Base-by-base conservation (phyloP, 805 yeast species). In the Blastobotrys robertii region DNA sequence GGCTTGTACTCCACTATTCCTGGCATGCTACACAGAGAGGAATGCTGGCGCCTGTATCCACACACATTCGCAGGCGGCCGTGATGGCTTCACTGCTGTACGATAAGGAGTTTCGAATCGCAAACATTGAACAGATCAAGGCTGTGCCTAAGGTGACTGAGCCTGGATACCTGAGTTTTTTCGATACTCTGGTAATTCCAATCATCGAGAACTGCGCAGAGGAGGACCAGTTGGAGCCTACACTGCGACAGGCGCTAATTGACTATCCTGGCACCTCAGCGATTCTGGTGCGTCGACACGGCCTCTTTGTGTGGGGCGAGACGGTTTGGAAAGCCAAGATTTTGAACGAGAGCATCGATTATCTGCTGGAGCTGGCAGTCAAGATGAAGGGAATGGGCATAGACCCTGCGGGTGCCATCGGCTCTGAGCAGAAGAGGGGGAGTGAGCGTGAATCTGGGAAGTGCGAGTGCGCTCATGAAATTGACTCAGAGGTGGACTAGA, bases 261-360 rank as follows among this genome's bases (percentile, higher is more conserved):
- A 71, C 11, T 81, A 85, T 54, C 96, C 97, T 1, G 70, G 75
- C 0, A 66, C 94, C 3, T 76, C 87, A 2, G 97, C 97, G 0
- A 86, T 90, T 1, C 67, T 90, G 42, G 97, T 90, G 5, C 75
- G 95, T 62, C 72, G 96, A 56, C 97, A 90, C 57, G 97, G 97
- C 1, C 80, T 90, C 37, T 90, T 81, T 58, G 95, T 87, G n/a
- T 90, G 97, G 97, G 97, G 97, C 16, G 85, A 81, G 53, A 77
- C 73, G 19, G 84, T 85, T 9, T 83, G 94, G 84, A 86, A 88
- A 63, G 96, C 97, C 39, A 90, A 90, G 63, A 74, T 90, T 10
- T 82, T 83, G 60, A 87, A 87, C 58, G 97, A 90, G 63, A 94
- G 96, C 12, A 77, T 90, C 46, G 97, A 90, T 56, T 90, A 88